Conservation (phyloP, 2,329 filamentous ascomycete species). For the Coniochaeta ligniaria region DNA sequence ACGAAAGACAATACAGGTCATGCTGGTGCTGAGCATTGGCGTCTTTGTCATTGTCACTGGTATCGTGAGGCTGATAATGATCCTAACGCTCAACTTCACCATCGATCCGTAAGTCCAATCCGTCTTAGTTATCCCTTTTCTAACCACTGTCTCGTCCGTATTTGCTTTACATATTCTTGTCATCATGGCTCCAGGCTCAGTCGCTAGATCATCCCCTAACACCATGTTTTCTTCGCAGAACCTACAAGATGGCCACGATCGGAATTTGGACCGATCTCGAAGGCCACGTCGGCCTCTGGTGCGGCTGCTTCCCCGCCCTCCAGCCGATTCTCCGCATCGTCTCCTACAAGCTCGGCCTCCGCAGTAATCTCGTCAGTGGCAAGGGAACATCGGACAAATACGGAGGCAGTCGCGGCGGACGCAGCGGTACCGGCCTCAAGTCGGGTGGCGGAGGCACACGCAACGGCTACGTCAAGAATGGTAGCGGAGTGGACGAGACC, state of each 20-base stretch:
- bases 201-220: neutral
- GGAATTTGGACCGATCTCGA: slow-evolving; percentile 32
- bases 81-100: slow-evolving; percentile 21
- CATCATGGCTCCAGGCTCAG: neutral
- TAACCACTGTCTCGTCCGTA: no score
- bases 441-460: neutral
- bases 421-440: neutral
- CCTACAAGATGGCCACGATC: slow-evolving; percentile 27
- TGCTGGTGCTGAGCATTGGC: slow-evolving; percentile 27
- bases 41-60: slow-evolving; percentile 28
- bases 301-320: slow-evolving; percentile 30
- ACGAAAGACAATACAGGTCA: slow-evolving; percentile 22
- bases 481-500: neutral
- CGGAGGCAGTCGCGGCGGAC: neutral
- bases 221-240: slow-evolving; percentile 15
- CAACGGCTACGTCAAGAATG: neutral
- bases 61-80: slow-evolving; percentile 28
- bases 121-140: neutral
- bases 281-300: slow-evolving; percentile 34
- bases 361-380: slow-evolving; percentile 4
- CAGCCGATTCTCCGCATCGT: slow-evolving; percentile 28
- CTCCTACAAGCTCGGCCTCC: slow-evolving; percentile 17
- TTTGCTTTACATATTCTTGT: no score
- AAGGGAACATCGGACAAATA: neutral
- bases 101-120: slow-evolving; percentile 22